A percentile compares a stretch with the other conserved stretches of the same genome.
Evolutionary conservation across 1,284 basidiomycete genomes (phyloP).

Genomic region (Rhodotorula sp.): DNA sequence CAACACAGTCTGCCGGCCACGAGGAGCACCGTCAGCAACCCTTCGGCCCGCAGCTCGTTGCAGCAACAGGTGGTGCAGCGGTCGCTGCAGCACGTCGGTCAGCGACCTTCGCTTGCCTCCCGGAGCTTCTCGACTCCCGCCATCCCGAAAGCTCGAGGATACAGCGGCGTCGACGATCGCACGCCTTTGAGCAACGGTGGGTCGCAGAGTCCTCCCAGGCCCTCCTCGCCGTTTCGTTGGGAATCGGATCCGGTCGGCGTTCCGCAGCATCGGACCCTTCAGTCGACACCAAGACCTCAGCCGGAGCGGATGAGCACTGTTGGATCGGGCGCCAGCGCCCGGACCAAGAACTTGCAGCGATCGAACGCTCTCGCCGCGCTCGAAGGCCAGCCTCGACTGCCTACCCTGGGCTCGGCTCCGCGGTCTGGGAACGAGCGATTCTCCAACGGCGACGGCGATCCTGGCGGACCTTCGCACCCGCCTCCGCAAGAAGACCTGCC

Average conservation of each 20-base stretch:
- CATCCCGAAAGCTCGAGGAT: neutral
- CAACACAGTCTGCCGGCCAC: neutral
- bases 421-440: neutral
- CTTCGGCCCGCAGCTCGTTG: too few species aligned
- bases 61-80: too few species aligned
- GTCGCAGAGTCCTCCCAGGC: too few species aligned
- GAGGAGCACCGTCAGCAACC: neutral
- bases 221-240: neutral
- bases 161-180: neutral
- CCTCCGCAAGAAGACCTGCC: neutral
- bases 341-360: conserved; percentile 1
- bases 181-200: too few species aligned
- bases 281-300: accelerated
- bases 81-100: too few species aligned
- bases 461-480: neutral
- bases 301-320: conserved; percentile 7
- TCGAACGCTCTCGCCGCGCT: conserved; percentile 24
- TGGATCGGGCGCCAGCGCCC: conserved; percentile 2
- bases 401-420: neutral
- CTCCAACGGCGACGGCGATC: neutral
- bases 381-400: conserved; percentile 2
- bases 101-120: neutral
- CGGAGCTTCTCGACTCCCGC: neutral
- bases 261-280: too few species aligned
- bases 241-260: neutral